Evolutionary conservation across 805 yeast species (phyloP).

Genomic region (Starmerella apicola): DNA sequence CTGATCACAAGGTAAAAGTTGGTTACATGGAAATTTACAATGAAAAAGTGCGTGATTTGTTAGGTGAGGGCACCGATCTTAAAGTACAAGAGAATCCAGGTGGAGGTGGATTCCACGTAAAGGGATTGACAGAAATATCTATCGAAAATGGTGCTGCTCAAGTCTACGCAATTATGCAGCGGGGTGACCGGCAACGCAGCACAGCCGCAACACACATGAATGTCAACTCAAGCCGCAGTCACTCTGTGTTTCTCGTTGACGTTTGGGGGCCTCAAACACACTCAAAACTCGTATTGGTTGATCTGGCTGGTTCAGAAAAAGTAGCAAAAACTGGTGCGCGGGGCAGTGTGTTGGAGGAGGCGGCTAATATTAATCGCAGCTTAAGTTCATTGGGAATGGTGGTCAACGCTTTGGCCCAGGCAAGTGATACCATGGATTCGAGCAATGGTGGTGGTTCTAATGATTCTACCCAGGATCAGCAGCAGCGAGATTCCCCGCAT

Average conservation of each 20-base stretch:
- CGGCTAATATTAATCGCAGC: conserved; percentile 71
- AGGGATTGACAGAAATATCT: conserved; percentile 51
- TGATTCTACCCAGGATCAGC: conserved; percentile 30
- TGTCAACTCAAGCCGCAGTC: conserved; percentile 63
- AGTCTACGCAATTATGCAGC: conserved; percentile 42
- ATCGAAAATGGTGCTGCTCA: conserved; percentile 50
- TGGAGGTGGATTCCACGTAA: conserved; percentile 52
- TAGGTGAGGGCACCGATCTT: conserved; percentile 27
- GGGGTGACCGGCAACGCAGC: conserved; percentile 46
- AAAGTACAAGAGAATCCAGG: conserved; percentile 31
- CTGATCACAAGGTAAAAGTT: conserved; percentile 45
- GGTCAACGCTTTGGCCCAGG: conserved; percentile 64
- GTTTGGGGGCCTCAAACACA: conserved; percentile 46
- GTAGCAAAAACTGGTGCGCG: conserved; percentile 64
- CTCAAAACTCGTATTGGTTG: conserved; percentile 62
- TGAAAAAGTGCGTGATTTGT: conserved; percentile 62
- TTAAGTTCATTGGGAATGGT: conserved; percentile 70
- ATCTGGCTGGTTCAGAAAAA: conserved; percentile 80
- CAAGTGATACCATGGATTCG: conserved; percentile 25
- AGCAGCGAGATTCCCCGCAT: too few species aligned
- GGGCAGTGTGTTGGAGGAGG: conserved; percentile 67
- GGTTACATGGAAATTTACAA: conserved; percentile 72
- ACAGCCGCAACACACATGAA: conserved; percentile 59
- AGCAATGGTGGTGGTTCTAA: neutral
- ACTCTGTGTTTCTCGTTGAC: conserved; percentile 60